Conservation (phyloP, 371 early-diverging fungal species). For the Sporodiniella umbellata region DNA sequence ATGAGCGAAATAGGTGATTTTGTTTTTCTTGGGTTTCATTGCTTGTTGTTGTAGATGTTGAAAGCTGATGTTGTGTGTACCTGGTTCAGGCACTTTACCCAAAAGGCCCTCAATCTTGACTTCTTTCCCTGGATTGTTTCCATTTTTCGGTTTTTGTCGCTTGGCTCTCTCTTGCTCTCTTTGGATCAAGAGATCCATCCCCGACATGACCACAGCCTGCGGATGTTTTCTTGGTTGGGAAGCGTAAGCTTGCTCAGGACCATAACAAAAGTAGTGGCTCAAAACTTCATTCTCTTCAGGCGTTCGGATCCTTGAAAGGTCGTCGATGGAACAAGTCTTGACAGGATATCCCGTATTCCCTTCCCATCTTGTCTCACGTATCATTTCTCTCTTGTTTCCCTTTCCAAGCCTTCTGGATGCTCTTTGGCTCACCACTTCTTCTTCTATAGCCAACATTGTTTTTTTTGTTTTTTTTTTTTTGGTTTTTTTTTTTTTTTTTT, state of each 20-base stretch:
- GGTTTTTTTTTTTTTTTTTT: no score
- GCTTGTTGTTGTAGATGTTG: conserved; percentile 34
- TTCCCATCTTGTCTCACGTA: not conserved
- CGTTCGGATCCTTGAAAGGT: not conserved
- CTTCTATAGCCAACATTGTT: not conserved
- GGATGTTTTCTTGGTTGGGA: conserved; percentile 6
- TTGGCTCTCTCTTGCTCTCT: conserved; percentile 44
- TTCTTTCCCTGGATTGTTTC: conserved; percentile 34
- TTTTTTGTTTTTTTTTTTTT: no score
- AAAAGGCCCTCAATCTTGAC: conserved; percentile 45
- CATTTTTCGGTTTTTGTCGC: conserved; percentile 35
- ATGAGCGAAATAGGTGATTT: not conserved
- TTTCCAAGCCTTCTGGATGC: not conserved
- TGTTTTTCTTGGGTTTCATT: conserved; percentile 5
- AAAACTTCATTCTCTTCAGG: not conserved
- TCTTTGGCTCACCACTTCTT: not conserved
- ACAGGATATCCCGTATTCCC: not conserved
- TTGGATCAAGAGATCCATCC: conserved; percentile 45
- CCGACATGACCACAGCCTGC: conserved; percentile 37
- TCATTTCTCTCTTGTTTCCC: not conserved
- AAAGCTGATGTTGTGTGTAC: conserved; percentile 42
- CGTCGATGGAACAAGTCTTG: not conserved
- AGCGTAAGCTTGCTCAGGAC: conserved; percentile 1
- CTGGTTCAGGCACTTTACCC: conserved; percentile 41
- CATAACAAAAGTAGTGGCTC: not conserved